Evolutionary conservation across 176 grass and related monocot genomes (phyloP), one percentile per base, ranked within the genome.

Genomic region (Eleusine coracana): DNA sequence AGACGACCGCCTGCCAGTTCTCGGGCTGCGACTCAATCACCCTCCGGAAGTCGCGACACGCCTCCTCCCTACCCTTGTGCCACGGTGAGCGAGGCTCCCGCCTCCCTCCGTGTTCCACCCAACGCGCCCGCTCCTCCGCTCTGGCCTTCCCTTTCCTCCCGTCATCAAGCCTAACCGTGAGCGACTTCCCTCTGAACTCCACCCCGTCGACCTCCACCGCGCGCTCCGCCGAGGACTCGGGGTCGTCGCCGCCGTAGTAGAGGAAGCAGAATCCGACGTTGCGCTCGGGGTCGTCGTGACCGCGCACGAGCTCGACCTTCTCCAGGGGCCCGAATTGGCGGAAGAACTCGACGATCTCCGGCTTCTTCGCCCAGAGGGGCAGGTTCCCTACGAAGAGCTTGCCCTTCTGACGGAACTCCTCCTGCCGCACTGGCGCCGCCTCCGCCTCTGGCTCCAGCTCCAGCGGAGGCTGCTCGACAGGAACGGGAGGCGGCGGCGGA

Each of bases 321-420:
- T 99, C 83, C 18, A 99, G 76, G 0, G 93, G 89, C 10, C 96
- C 93, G 73, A 99, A 99, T 71, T 99, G 96, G 80, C 93, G 75
- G 83, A 99, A 99, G 74, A 99, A 99, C 27, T 89, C 89, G 63
- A 82, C 55, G 51, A 99, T 86, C 58, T 96, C 91, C 10, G 90
- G 85, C 80, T 99, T 99, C 62, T 81, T 81, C 5, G 83, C 86
- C 89, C 93, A 93, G 13, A 86, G 83, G 7, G 91, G 93, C 10
- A 99, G 85, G 82, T 99, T 99, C 0, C 96, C 96, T 2, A 99
- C 90, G 68, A 99, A 99, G 0, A 96, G 85, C 83, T 99, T 99
- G 10, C 89, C 90, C 69, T 91, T 89, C 25, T 96, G 85, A 62
- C 91, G 89, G 52, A 93, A 89, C 2, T 84, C 86, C 50, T 74